Conservation (phyloP, 176 grass and related monocot species). For the Carex pumila region DNA sequence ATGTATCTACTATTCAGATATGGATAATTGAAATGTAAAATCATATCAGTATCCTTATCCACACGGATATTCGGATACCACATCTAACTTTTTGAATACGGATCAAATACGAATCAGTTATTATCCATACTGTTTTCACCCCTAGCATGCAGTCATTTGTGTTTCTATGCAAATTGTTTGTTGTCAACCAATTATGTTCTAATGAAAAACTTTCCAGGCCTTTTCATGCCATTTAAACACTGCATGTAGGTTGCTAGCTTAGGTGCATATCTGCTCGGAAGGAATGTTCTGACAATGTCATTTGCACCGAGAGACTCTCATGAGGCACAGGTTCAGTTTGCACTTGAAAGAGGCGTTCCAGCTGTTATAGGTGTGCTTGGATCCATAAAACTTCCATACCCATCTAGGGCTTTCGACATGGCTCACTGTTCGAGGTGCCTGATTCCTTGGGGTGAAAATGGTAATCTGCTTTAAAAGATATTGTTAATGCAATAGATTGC, state of each 20-base stretch:
- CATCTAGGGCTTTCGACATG: constrained; percentile 84
- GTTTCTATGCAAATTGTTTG: neutral
- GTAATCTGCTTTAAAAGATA: constrained; percentile 19
- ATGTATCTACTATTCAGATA: too few relatives aligned
- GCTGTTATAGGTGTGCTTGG: constrained; percentile 87
- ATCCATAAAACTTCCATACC: constrained; percentile 85
- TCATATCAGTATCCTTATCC: too few relatives aligned
- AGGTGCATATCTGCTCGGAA: constrained; percentile 66
- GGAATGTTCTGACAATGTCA: constrained; percentile 74
- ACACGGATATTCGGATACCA: too few relatives aligned
- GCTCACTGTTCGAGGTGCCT: constrained; percentile 93
- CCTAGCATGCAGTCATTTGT: neutral
- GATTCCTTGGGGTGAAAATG: constrained; percentile 75
- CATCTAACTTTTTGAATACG: too few relatives aligned
- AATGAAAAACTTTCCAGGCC: neutral
- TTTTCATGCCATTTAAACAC: neutral
- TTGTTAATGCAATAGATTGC: neutral
- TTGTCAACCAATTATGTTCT: neutral
- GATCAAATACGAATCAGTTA: too few relatives aligned
- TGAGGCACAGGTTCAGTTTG: constrained; percentile 94
- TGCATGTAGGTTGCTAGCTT: constrained; percentile 64
- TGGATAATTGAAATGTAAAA: too few relatives aligned
- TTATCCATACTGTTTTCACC: too few relatives aligned
- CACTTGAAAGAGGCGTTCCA: constrained; percentile 81
- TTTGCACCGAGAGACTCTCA: constrained; percentile 94